These are phyloP conservation scores for Picea engelmannii DNA, from an alignment of 83 land plant genomes.

Conservation along the genomic window DNA sequence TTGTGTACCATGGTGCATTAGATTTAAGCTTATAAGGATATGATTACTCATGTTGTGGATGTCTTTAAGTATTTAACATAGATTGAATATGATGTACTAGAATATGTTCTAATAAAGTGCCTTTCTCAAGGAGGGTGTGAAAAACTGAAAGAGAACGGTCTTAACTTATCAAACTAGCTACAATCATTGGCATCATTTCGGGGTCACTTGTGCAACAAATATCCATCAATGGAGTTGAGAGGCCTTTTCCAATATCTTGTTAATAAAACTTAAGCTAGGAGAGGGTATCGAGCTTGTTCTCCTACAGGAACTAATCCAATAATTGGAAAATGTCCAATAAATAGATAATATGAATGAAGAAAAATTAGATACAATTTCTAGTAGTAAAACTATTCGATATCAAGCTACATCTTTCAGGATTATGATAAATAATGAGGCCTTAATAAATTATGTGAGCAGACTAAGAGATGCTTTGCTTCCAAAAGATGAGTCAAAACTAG, in stretches of 20 bases:
- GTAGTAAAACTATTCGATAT: slow-evolving; percentile 87
- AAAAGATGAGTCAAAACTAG: slow-evolving; percentile 95
- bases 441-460: slow-evolving; percentile 87
- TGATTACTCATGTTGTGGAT: slow-evolving; percentile 99
- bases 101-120: slow-evolving; percentile 97
- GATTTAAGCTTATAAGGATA: slow-evolving; percentile 99
- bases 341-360: slow-evolving; percentile 98
- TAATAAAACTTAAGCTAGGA: slow-evolving; percentile 87
- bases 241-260: slow-evolving; percentile 98
- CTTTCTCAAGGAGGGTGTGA: slow-evolving; percentile 97
- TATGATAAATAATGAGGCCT: slow-evolving; percentile 88
- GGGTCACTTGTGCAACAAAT: slow-evolving; percentile 67
- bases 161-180: slow-evolving; percentile 97
- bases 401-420: slow-evolving; percentile 92
- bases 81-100: slow-evolving; percentile 97
- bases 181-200: slow-evolving; percentile 24
- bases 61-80: slow-evolving; percentile 99
- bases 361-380: slow-evolving; percentile 77
- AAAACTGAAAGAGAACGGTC: slow-evolving; percentile 97
- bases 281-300: slow-evolving; percentile 87
- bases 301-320: too few relatives aligned
- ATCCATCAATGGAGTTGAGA: slow-evolving; percentile 98
- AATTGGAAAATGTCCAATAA: slow-evolving; percentile 45
- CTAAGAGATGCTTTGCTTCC: slow-evolving; percentile 88
- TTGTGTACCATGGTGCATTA: slow-evolving; percentile 96